phyloP scores from a whole-genome alignment of 805 yeast species.

The Debaryomyces maramus region DNA sequence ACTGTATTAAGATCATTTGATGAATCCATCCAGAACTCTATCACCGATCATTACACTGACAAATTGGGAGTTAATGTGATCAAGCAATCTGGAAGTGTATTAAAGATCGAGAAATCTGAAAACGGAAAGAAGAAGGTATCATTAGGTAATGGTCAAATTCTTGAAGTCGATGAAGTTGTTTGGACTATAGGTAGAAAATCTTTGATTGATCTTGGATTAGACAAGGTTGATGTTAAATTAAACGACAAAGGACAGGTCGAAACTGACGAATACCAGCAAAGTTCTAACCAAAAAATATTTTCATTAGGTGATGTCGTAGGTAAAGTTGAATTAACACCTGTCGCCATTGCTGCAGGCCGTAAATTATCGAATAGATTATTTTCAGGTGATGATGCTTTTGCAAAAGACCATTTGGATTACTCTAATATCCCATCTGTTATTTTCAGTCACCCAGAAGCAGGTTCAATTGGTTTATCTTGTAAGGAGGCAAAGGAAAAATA shows the following conservation, averaged over 20 bases:
- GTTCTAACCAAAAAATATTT: conserved; percentile 67
- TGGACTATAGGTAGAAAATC: conserved; percentile 96
- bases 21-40: conserved; percentile 68
- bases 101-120: conserved; percentile 32
- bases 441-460: conserved; percentile 98
- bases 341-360: conserved; percentile 98
- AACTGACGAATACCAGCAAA: conserved; percentile 87
- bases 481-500: conserved; percentile 72
- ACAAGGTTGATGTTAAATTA: conserved; percentile 67
- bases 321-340: conserved; percentile 92
- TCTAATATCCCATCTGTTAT: conserved; percentile 89
- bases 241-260: conserved; percentile 61
- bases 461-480: conserved; percentile 86
- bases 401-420: conserved; percentile 80
- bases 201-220: conserved; percentile 70
- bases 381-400: conserved; percentile 68
- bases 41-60: conserved; percentile 78
- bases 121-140: conserved; percentile 38
- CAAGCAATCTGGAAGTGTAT: conserved; percentile 54
- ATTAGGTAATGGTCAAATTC: conserved; percentile 36
- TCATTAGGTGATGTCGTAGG: conserved; percentile 96
- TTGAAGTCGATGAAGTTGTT: conserved; percentile 72
- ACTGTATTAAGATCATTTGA: conserved; percentile 89
- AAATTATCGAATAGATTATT: conserved; percentile 87
- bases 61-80: conserved; percentile 77